phyloP scores from a whole-genome alignment of 73 alveolate genomes.

The Uronychia setigera region DNA sequence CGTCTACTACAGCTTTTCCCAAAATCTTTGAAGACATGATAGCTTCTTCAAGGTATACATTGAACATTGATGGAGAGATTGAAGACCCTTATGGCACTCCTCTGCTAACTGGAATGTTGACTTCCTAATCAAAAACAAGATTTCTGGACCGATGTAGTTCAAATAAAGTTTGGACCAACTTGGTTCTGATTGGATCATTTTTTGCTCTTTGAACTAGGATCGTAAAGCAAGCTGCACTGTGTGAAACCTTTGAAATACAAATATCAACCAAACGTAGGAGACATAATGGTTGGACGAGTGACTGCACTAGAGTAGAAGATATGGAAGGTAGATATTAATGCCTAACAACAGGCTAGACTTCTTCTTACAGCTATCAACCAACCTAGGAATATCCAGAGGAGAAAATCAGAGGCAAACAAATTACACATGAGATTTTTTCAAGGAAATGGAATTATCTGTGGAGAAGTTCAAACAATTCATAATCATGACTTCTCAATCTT shows the following conservation, averaged over 20 bases:
- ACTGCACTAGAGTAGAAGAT: slow-evolving; percentile 80
- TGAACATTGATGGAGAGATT: no score
- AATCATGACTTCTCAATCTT: slow-evolving; percentile 75
- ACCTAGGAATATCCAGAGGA: slow-evolving; percentile 92
- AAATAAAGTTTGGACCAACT: no score
- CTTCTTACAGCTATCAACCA: slow-evolving; percentile 85
- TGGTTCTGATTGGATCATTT: no score
- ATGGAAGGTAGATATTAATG: slow-evolving; percentile 91
- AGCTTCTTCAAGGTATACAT: no score
- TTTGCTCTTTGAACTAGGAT: no score
- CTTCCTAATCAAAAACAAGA: no score
- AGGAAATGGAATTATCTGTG: slow-evolving; percentile 90
- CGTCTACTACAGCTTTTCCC: no score
- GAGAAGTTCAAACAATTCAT: slow-evolving; percentile 85
- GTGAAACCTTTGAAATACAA: slow-evolving; percentile 68
- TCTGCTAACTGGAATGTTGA: no score
- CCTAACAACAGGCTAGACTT: slow-evolving; percentile 85
- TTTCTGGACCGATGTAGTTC: no score
- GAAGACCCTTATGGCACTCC: no score
- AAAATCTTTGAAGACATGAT: no score
- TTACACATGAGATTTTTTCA: slow-evolving; percentile 87
- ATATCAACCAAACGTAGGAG: slow-evolving; percentile 88
- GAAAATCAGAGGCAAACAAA: slow-evolving; percentile 88
- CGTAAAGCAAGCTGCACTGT: no score
- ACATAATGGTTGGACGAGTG: slow-evolving; percentile 91